A percentile compares a stretch with the other conserved stretches of the same genome.
These are phyloP conservation scores for Trichomonascaceae sp. DNA, from an alignment of 1,139 yeast species.

Conservation along the genomic window DNA sequence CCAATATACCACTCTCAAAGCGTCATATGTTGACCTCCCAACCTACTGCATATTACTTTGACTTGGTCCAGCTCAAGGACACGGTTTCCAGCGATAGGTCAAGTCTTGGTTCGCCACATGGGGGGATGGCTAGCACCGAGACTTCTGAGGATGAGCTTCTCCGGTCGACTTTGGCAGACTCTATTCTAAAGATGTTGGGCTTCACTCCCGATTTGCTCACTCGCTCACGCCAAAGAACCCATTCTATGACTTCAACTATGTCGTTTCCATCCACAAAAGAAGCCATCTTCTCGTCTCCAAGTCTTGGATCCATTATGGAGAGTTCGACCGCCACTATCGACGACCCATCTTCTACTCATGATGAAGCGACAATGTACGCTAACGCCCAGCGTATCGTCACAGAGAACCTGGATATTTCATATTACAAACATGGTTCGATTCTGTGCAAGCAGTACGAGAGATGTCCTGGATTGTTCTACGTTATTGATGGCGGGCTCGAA, in stretches of 20 bases:
- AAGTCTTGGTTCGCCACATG: too few species aligned
- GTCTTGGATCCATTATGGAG: not conserved
- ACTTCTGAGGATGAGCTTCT: constrained; percentile 52
- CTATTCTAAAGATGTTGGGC: constrained; percentile 62
- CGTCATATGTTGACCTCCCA: constrained; percentile 12
- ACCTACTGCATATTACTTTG: not conserved
- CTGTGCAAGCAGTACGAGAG: constrained; percentile 53
- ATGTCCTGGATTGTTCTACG: constrained; percentile 64
- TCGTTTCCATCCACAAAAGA: too few species aligned
- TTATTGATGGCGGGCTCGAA: constrained; percentile 65
- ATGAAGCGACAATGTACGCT: not conserved
- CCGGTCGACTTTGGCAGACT: constrained; percentile 60
- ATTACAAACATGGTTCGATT: constrained; percentile 39
- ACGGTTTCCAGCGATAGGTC: too few species aligned
- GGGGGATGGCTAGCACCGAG: not conserved
- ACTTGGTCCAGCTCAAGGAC: constrained; percentile 1
- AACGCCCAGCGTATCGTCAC: constrained; percentile 54
- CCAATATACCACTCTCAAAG: constrained; percentile 69
- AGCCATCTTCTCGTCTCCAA: not conserved
- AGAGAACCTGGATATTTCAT: constrained; percentile 43
- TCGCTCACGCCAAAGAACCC: constrained; percentile 9
- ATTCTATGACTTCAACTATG: constrained; percentile 2
- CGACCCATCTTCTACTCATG: not conserved
- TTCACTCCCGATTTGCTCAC: constrained; percentile 29
- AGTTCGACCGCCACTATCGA: not conserved